Base-by-base conservation (phyloP, 768 basidiomycete species). In the Fibroporia radiculosa region DNA sequence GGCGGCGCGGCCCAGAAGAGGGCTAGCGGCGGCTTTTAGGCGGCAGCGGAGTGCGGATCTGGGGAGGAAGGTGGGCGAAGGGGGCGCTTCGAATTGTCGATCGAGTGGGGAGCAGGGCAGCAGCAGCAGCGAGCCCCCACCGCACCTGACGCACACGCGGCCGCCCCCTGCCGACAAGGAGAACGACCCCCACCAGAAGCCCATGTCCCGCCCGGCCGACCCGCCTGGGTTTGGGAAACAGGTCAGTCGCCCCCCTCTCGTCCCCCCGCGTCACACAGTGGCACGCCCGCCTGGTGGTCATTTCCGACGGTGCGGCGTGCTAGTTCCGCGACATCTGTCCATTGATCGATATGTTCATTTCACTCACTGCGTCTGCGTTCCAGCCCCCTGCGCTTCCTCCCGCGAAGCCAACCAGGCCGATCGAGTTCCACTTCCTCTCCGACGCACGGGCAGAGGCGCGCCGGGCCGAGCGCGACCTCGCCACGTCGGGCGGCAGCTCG, bases 381-480 rank as follows among this genome's bases (percentile, higher is more conserved):
- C 41, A 52, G 51, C 12, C 47, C n/a, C 19, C 43, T 20, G 42
- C 42, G 44, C 45, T 48, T 44, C 47, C 43, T 38, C 47, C 53
- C 45, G 54, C 58, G 54, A 59, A 59, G 36, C 47, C 52, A 35
- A 62, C 58, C 22, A 47, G 67, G 51, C 70, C 74, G 44, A 60
- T 67, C 32, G 75, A 63, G 53, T 80, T 80, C 65, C 70, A 67
- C 41, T 80, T 80, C 56, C 67, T 66, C 16, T 57, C 73, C 7
- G 74, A 78, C 28, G 66, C 66, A 27, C 71, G 74, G 47, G 51
- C 74, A 40, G 71, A 73, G 54, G 66, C 66, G 13, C 75, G 77
- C 47, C 73, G 66, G 55, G 55, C 53, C 42, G 65, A 65, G 28
- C 50, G 56, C 41, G 66, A 68, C 57, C 62, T 59, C 32, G 55